Evolutionary conservation across 2,329 filamentous ascomycete genomes (phyloP).

Genomic region (Pyrenochaeta sp.): DNA sequence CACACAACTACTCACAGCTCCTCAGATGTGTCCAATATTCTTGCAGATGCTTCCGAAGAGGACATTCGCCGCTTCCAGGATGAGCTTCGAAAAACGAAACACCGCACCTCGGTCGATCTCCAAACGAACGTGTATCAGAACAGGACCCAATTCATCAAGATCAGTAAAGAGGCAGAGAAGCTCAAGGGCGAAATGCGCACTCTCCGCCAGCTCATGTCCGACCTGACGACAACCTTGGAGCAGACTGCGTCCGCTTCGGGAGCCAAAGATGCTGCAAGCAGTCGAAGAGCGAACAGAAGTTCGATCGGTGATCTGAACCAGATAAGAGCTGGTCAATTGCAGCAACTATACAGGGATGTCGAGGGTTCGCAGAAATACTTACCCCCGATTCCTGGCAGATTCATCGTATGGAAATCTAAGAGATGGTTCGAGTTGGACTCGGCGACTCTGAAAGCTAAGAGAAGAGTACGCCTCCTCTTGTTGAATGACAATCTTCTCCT

Average conservation of each 20-base stretch:
- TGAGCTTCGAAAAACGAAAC: constrained; percentile 77
- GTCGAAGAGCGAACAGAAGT: constrained; percentile 75
- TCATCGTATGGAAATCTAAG: constrained; percentile 91
- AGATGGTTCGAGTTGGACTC: constrained; percentile 97
- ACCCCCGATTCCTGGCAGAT: constrained; percentile 86
- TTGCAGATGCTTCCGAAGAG: constrained; percentile 85
- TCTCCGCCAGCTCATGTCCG: constrained; percentile 87
- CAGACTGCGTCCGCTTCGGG: constrained; percentile 55
- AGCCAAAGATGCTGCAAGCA: constrained; percentile 47
- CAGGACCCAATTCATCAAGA: constrained; percentile 97
- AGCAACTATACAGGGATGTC: constrained; percentile 94
- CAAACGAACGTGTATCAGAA: constrained; percentile 98
- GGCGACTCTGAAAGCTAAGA: constrained; percentile 91
- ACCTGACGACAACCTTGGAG: constrained; percentile 68
- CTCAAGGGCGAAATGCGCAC: constrained; percentile 95
- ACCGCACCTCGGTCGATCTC: constrained; percentile 79
- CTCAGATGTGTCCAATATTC: constrained; percentile 69
- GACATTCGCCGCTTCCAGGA: constrained; percentile 85
- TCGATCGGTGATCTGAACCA: constrained; percentile 80
- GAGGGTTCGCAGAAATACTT: constrained; percentile 97
- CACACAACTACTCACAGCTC: background rate
- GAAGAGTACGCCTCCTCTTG: constrained; percentile 89
- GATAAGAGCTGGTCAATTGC: constrained; percentile 71
- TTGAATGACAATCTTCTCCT: constrained; percentile 94
- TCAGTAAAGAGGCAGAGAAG: constrained; percentile 98